A percentile compares a stretch with the other conserved stretches of the same genome.
These are phyloP conservation scores for Lactarius psammicola DNA, from an alignment of 768 basidiomycete genomes.

Conservation along the genomic window DNA sequence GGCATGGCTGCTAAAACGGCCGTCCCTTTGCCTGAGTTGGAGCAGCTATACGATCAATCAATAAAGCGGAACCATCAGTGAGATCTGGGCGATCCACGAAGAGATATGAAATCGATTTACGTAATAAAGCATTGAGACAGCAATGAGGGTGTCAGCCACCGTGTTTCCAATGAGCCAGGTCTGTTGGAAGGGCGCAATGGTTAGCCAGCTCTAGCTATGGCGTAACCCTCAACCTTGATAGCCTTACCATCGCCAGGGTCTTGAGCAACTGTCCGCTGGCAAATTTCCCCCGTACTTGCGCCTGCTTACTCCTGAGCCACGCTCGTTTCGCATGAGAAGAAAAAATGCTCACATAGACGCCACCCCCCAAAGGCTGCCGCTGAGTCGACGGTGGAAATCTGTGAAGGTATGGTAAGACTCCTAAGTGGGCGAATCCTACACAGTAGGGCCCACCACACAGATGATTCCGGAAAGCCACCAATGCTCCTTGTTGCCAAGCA, in stretches of 20 bases:
- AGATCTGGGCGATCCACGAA: not conserved
- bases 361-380: not conserved
- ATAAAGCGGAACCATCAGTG: not conserved
- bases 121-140: slow-evolving; percentile 10
- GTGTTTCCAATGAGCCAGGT: slow-evolving; percentile 13
- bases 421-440: not conserved
- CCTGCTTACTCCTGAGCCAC: not conserved
- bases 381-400: slow-evolving; percentile 3
- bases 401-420: not conserved
- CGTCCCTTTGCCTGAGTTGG: not conserved
- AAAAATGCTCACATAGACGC: not conserved
- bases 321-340: too few relatives aligned
- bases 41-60: not conserved
- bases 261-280: not conserved
- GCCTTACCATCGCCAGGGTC: not conserved
- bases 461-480: not conserved
- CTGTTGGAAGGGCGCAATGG: not conserved
- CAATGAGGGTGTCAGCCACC: slow-evolving; percentile 7
- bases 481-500: not conserved
- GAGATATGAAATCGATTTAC: not conserved
- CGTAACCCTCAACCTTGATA: not conserved
- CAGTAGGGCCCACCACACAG: slow-evolving; percentile 6
- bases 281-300: not conserved
- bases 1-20: not conserved
- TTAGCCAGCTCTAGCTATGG: not conserved